Conservation (phyloP, 2,329 filamentous ascomycete species). For the Pyricularia grisea region DNA sequence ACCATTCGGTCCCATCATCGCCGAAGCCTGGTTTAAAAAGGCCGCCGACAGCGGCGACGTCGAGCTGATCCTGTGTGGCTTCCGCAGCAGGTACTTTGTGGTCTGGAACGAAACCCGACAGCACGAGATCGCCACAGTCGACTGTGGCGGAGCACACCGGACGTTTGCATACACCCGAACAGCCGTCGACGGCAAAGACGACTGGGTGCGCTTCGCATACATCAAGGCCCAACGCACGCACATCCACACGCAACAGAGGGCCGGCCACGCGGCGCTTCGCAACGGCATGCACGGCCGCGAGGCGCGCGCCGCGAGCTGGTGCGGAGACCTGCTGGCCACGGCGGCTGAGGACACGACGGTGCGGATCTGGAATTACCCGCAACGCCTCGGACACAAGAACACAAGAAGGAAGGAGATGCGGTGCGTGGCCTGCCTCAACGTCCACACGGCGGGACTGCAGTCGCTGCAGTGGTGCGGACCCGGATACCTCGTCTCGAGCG, state of each 20-base stretch:
- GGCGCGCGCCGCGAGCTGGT: constrained; percentile 46
- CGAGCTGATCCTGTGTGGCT: constrained; percentile 68
- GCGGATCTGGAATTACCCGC: constrained; percentile 53
- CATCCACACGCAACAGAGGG: constrained; percentile 31
- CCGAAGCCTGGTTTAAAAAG: constrained; percentile 55
- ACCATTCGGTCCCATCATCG: constrained; percentile 67
- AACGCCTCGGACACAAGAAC: neutral
- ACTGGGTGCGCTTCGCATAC: constrained; percentile 53
- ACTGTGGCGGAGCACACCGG: constrained; percentile 80
- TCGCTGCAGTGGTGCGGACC: constrained; percentile 62
- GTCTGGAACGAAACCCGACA: constrained; percentile 69
- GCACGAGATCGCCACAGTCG: constrained; percentile 59
- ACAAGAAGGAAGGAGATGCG: constrained; percentile 14
- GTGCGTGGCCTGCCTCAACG: constrained; percentile 58
- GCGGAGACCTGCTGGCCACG: constrained; percentile 42
- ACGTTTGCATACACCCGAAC: constrained; percentile 50
- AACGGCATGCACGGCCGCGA: constrained; percentile 78
- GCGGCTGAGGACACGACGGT: constrained; percentile 67
- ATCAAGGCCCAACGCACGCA: constrained; percentile 54
- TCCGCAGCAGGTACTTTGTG: constrained; percentile 69
- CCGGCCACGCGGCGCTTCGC: constrained; percentile 40
- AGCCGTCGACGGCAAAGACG: constrained; percentile 12
- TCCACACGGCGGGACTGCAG: constrained; percentile 78
- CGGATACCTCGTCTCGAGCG: constrained; percentile 64
- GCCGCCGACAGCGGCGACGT: constrained; percentile 18